These are phyloP conservation scores for Eucalyptus caleyi DNA, from an alignment of 345 rosid species.

Conservation along the genomic window DNA sequence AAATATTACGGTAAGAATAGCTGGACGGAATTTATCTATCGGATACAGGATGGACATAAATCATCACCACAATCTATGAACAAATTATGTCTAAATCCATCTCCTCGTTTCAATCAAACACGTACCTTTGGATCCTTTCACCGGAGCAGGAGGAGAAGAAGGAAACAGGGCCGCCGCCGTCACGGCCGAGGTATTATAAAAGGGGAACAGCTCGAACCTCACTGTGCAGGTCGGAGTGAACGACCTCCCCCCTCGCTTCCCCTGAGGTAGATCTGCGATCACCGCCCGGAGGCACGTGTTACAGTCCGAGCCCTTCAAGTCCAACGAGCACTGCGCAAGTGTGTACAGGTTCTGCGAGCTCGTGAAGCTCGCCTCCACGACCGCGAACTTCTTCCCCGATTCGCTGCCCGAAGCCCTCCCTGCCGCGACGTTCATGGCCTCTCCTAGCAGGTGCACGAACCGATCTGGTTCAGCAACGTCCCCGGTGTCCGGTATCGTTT, in stretches of 20 bases:
- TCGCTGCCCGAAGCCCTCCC: background rate
- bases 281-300: background rate
- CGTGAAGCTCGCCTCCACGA: background rate
- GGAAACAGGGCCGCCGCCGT: background rate
- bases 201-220: background rate
- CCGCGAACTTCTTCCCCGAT: background rate
- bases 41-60: background rate
- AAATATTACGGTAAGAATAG: background rate
- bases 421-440: no score
- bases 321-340: background rate
- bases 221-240: background rate
- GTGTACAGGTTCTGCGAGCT: background rate
- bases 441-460: no score
- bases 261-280: background rate
- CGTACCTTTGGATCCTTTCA: background rate
- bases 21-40: background rate
- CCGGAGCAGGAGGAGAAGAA: background rate
- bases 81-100: background rate
- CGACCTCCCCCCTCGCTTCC: background rate
- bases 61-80: background rate
- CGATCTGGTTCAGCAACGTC: no score
- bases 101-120: background rate
- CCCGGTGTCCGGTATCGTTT: no score
- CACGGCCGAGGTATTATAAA: background rate
- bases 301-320: background rate